These are phyloP conservation scores for Mortierella sp. DNA, from an alignment of 371 early-diverging fungal genomes.

Conservation along the genomic window DNA sequence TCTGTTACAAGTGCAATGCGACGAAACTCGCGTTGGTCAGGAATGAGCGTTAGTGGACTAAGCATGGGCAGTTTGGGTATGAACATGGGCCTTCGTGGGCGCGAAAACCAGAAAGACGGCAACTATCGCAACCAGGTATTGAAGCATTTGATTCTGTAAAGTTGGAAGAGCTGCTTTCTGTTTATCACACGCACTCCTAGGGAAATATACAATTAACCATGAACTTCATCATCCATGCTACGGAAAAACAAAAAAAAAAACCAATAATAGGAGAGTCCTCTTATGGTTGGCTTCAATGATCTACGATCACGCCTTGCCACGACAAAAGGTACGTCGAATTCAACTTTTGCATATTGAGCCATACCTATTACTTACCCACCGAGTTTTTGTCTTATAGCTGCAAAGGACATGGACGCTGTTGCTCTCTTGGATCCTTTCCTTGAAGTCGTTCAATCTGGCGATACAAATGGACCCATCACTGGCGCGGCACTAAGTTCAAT, in stretches of 20 bases:
- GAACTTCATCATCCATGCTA: neutral
- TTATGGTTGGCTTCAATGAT: slow-evolving; percentile 79
- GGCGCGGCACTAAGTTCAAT: slow-evolving; percentile 90
- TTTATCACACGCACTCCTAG: neutral
- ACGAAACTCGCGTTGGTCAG: slow-evolving; percentile 89
- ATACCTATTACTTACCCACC: neutral
- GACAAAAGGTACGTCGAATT: slow-evolving; percentile 62
- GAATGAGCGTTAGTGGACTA: slow-evolving; percentile 71
- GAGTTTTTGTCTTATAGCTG: slow-evolving; percentile 24
- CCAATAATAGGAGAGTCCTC: slow-evolving; percentile 77
- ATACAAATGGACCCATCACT: slow-evolving; percentile 95
- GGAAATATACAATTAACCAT: neutral
- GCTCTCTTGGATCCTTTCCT: slow-evolving; percentile 90
- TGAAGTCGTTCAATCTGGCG: slow-evolving; percentile 90
- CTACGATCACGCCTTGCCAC: slow-evolving; percentile 75
- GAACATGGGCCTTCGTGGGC: slow-evolving; percentile 76
- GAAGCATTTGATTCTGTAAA: neutral
- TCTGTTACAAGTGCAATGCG: slow-evolving; percentile 87
- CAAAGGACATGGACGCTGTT: slow-evolving; percentile 76
- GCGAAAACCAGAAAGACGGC: slow-evolving; percentile 58
- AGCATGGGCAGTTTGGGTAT: slow-evolving; percentile 75
- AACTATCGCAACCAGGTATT: slow-evolving; percentile 61
- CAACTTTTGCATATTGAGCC: neutral
- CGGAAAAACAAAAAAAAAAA: neutral
- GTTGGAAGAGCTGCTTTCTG: neutral